Conservation (phyloP, 2,329 filamentous ascomycete species). For the Exophiala bonariae region DNA sequence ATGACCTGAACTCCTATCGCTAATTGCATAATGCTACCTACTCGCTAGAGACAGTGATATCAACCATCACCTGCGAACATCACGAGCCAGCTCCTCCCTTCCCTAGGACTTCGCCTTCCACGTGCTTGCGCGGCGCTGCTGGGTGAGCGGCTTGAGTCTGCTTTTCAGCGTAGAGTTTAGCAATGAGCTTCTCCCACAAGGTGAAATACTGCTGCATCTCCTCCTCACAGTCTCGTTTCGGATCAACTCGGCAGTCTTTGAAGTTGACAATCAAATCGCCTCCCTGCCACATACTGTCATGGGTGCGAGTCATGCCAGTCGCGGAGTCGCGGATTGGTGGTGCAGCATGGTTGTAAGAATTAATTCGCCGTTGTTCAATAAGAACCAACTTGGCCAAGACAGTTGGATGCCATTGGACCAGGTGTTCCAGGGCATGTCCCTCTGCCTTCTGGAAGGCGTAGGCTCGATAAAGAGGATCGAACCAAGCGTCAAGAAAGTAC, state of each 20-base stretch:
- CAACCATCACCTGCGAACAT: no score
- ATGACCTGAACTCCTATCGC: no score
- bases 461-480: constrained; percentile 85
- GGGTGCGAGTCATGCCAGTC: constrained; percentile 35
- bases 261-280: constrained; percentile 85
- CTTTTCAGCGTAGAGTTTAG: constrained; percentile 16
- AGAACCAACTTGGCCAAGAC: constrained; percentile 86
- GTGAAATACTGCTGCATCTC: constrained; percentile 63
- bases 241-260: constrained; percentile 64
- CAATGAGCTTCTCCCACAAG: constrained; percentile 40
- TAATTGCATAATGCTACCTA: no score
- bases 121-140: no score
- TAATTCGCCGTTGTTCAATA: constrained; percentile 81
- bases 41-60: no score
- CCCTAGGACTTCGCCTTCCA: no score
- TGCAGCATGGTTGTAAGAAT: constrained; percentile 65
- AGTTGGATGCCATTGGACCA: constrained; percentile 95
- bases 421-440: constrained; percentile 83
- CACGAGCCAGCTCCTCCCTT: no score
- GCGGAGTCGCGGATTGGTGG: constrained; percentile 31
- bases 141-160: no score
- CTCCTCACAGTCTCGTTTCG: constrained; percentile 65
- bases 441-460: constrained; percentile 98
- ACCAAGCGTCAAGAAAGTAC: constrained; percentile 94
- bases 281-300: constrained; percentile 69